A percentile compares a stretch with the other conserved stretches of the same genome.
Evolutionary conservation across 441 rosid genomes (phyloP).

Genomic region (Jatropha multifida): DNA sequence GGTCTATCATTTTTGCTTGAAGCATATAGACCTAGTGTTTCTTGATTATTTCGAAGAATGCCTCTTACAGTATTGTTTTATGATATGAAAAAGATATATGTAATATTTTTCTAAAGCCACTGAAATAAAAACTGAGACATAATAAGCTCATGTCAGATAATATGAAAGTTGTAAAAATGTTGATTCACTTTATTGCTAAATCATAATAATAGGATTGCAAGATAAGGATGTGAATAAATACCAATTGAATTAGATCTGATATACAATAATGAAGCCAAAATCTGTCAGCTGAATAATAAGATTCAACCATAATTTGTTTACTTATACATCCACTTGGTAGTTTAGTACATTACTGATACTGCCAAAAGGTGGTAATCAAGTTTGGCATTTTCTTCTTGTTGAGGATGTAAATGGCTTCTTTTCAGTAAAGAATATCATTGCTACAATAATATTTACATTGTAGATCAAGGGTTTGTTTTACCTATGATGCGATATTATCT

Average conservation of each 20-base stretch:
- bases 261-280: not conserved
- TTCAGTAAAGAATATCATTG: not conserved
- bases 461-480: not conserved
- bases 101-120: not conserved
- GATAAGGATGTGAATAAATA: not conserved
- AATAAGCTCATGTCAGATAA: not conserved
- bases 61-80: not conserved
- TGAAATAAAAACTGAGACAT: not conserved
- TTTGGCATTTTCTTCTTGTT: not conserved
- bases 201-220: not conserved
- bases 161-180: not conserved
- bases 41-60: not conserved
- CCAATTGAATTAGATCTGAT: not conserved
- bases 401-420: not conserved
- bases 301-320: not conserved
- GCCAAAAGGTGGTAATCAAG: not conserved
- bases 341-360: too few relatives aligned
- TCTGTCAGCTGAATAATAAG: not conserved
- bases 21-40: not conserved
- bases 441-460: not conserved
- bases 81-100: not conserved
- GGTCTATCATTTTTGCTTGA: constrained; percentile 15
- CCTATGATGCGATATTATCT: not conserved
- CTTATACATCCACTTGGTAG: not conserved
- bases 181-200: not conserved